A percentile compares a stretch with the other conserved stretches of the same genome.
phyloP scores from a whole-genome alignment of 306 rosid species.

The Inga leiocalycina region DNA sequence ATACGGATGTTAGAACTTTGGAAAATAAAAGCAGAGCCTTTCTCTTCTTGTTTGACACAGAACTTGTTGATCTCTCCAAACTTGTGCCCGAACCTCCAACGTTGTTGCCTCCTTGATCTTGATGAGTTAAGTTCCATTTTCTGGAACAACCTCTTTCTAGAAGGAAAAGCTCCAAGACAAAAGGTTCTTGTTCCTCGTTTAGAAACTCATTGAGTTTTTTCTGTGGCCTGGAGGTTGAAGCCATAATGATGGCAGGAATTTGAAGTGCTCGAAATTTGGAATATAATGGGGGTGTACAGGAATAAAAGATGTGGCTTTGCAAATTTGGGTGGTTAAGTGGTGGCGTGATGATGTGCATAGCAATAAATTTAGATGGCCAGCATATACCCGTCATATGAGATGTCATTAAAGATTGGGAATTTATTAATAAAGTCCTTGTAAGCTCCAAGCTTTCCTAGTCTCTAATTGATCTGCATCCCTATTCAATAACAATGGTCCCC shows the following conservation, averaged over 20 bases:
- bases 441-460: conserved; percentile 13
- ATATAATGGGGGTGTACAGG: not conserved
- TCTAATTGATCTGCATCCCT: not conserved
- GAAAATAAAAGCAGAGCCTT: conserved; percentile 42
- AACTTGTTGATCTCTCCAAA: conserved; percentile 35
- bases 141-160: conserved; percentile 57
- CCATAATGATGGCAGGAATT: conserved; percentile 43
- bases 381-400: not conserved
- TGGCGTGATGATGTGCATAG: conserved; percentile 4
- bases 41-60: conserved; percentile 29
- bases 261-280: conserved; percentile 21
- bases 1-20: conserved; percentile 46
- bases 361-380: not conserved
- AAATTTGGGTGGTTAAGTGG: conserved; percentile 11
- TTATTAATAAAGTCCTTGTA: conserved; percentile 3
- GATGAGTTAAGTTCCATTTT: conserved; percentile 33
- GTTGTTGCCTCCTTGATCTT: conserved; percentile 6
- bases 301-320: not conserved
- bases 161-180: conserved; percentile 64
- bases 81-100: conserved; percentile 35
- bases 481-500: conserved; percentile 34
- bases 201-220: conserved; percentile 72
- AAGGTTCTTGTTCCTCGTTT: conserved; percentile 80
- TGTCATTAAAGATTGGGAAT: not conserved
- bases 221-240: conserved; percentile 49